phyloP scores from a whole-genome alignment of 2,329 filamentous ascomycete species.

The Cladosporium oxysporum region DNA sequence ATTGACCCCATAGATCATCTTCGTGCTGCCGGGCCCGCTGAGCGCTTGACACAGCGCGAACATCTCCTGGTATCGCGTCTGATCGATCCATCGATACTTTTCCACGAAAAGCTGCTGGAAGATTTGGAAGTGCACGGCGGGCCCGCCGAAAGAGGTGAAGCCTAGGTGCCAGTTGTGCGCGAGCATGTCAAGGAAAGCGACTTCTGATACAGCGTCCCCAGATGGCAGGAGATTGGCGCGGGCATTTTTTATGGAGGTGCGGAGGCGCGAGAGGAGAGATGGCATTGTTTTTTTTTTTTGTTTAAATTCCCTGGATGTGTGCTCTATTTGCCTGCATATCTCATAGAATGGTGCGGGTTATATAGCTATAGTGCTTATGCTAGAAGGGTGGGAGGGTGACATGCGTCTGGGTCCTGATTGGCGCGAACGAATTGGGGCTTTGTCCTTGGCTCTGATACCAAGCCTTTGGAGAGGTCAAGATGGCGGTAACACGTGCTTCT shows the following conservation, averaged over 20 bases:
- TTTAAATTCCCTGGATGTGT: neutral
- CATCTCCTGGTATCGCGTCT: conserved; percentile 70
- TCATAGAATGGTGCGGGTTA: neutral
- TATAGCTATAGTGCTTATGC: neutral
- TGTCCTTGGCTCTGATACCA: neutral
- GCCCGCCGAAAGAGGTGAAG: conserved; percentile 48
- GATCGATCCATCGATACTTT: conserved; percentile 65
- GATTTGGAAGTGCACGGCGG: conserved; percentile 70
- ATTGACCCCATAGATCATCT: conserved; percentile 71
- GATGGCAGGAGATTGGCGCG: conserved; percentile 13
- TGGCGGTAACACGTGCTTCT: neutral
- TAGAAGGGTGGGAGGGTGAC: neutral
- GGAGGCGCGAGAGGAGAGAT: neutral
- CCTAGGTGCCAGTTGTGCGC: conserved; percentile 31
- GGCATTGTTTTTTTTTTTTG: neutral
- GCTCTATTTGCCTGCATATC: neutral
- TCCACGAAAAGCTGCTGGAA: conserved; percentile 63
- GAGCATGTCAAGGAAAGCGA: conserved; percentile 25
- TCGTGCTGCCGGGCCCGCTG: conserved; percentile 68
- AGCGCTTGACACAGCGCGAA: conserved; percentile 70
- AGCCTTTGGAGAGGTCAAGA: neutral
- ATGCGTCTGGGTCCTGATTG: neutral
- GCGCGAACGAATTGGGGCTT: neutral
- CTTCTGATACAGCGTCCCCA: neutral
- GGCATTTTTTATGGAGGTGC: conserved; percentile 3